Conservation (phyloP, 805 yeast genomes). For the Lachancea kluyveri region DNA sequence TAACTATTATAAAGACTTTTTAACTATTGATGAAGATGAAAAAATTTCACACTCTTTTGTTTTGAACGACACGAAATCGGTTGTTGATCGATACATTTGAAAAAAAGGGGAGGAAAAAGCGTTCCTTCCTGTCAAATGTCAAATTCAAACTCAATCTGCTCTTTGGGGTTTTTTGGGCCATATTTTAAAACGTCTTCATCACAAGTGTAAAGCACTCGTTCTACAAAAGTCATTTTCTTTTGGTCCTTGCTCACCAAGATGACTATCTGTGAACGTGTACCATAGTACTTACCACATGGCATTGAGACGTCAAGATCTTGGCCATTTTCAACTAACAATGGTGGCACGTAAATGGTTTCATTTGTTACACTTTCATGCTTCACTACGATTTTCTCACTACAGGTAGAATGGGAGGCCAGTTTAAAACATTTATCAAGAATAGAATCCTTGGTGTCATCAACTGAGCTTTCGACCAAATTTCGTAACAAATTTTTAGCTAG, state of each 20-base stretch:
- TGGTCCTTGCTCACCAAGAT: constrained; percentile 50
- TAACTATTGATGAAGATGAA: constrained; percentile 29
- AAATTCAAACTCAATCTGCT: constrained; percentile 20
- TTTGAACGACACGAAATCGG: constrained; percentile 44
- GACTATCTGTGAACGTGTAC: constrained; percentile 84
- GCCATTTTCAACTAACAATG: constrained; percentile 36
- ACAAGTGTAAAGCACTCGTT: constrained; percentile 49
- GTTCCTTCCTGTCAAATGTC: no score
- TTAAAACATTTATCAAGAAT: constrained; percentile 48
- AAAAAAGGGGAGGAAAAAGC: no score
- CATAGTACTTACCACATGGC: constrained; percentile 57
- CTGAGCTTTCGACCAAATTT: constrained; percentile 24
- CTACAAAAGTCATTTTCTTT: constrained; percentile 48
- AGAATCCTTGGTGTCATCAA: constrained; percentile 28
- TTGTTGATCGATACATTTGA: constrained; percentile 15
- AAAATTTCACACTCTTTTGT: constrained; percentile 55
- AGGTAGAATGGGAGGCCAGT: constrained; percentile 44
- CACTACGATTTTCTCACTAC: no score
- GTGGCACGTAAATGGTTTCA: constrained; percentile 68
- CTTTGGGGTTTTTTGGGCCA: constrained; percentile 20
- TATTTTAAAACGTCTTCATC: constrained; percentile 30
- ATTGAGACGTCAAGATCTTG: constrained; percentile 26
- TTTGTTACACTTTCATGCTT: constrained; percentile 39
- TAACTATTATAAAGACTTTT: constrained; percentile 15
- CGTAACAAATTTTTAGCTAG: constrained; percentile 45